A percentile compares a stretch with the other conserved stretches of the same genome.
Evolutionary conservation across 805 yeast species (phyloP).

Genomic region (Nakazawaea molendinolei): DNA sequence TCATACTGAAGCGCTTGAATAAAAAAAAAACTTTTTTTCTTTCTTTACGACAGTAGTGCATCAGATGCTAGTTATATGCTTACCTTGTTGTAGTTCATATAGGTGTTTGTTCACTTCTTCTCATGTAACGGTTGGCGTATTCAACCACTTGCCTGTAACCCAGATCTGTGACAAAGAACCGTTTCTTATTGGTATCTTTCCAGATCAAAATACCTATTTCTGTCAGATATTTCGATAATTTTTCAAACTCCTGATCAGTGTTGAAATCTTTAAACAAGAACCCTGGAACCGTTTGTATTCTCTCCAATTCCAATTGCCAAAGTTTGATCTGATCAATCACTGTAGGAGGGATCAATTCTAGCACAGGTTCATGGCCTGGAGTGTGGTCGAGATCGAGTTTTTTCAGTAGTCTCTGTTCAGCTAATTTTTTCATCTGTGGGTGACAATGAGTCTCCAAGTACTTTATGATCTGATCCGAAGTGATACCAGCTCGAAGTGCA

Average conservation of each 20-base stretch:
- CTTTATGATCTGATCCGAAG: conserved; percentile 89
- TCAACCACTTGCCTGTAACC: conserved; percentile 90
- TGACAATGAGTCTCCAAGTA: conserved; percentile 91
- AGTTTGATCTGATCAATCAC: conserved; percentile 93
- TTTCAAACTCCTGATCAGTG: conserved; percentile 67
- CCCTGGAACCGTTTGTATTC: conserved; percentile 84
- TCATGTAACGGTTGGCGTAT: conserved; percentile 64
- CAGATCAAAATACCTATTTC: conserved; percentile 92
- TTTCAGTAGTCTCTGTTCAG: conserved; percentile 62
- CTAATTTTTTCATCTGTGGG: conserved; percentile 75
- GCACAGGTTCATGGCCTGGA: conserved; percentile 34
- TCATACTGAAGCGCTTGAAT: no score
- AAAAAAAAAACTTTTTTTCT: no score
- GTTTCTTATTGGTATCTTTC: conserved; percentile 63
- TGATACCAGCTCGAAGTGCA: conserved; percentile 83
- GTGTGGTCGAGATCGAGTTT: conserved; percentile 58
- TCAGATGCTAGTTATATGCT: no score
- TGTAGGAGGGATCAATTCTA: conserved; percentile 81
- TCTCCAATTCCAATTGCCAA: conserved; percentile 94
- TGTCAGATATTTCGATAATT: conserved; percentile 68
- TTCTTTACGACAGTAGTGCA: no score
- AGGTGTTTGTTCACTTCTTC: conserved; percentile 15
- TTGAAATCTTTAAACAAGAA: conserved; percentile 82
- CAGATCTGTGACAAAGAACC: conserved; percentile 81
- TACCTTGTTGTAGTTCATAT: no score